phyloP scores from a whole-genome alignment of 805 yeast species.

The Metschnikowia peoriensis region DNA sequence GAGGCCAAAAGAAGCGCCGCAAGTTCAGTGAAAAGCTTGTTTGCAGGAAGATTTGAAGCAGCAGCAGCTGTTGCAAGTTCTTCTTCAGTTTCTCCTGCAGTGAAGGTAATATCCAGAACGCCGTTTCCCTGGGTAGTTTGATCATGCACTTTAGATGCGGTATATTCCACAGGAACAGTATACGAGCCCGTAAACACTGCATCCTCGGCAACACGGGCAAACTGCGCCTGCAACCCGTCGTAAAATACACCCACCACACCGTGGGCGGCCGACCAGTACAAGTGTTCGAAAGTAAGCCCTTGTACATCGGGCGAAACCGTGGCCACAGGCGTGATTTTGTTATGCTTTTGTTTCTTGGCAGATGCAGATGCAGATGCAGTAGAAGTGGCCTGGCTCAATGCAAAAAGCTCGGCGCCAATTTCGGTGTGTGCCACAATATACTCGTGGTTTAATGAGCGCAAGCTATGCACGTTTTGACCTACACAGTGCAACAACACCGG shows the following conservation, averaged over 20 bases:
- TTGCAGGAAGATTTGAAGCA: slow-evolving; percentile 21
- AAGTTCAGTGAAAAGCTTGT: slow-evolving; percentile 25
- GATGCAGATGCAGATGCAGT: slow-evolving; percentile 4
- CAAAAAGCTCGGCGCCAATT: slow-evolving; percentile 33
- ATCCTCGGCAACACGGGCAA: slow-evolving; percentile 18
- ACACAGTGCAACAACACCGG: slow-evolving; percentile 4
- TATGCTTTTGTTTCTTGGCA: too few species aligned
- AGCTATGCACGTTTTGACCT: slow-evolving; percentile 5
- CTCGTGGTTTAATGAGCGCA: slow-evolving; percentile 6
- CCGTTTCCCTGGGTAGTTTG: slow-evolving; percentile 12
- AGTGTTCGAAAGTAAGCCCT: slow-evolving; percentile 19
- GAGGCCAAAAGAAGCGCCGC: slow-evolving; percentile 16
- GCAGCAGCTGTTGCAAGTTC: slow-evolving; percentile 7
- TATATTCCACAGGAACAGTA: slow-evolving; percentile 24
- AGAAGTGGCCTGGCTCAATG: slow-evolving; percentile 9
- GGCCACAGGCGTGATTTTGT: not conserved
- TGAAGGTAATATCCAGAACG: slow-evolving; percentile 16
- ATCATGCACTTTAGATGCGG: not conserved
- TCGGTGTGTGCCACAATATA: slow-evolving; percentile 26
- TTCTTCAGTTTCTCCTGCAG: slow-evolving; percentile 22
- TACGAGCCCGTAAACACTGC: slow-evolving; percentile 15
- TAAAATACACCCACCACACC: slow-evolving; percentile 41
- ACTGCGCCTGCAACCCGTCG: slow-evolving; percentile 30
- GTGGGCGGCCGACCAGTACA: slow-evolving; percentile 30
- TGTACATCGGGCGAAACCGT: not conserved